Conservation (phyloP, 2,329 filamentous ascomycete species). For the Neophaeococcomyces aloes region DNA sequence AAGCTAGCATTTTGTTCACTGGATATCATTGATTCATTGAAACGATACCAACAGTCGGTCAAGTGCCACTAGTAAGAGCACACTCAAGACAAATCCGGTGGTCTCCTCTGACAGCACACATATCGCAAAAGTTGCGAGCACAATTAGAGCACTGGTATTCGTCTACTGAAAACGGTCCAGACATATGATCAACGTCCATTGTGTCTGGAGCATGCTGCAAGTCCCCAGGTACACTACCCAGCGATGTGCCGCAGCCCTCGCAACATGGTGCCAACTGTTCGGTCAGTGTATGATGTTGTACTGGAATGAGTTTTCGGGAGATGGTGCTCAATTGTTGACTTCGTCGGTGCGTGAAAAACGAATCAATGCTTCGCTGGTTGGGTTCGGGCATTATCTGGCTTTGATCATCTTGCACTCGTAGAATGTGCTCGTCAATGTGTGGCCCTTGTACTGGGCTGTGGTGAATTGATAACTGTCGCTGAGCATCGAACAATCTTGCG, state of each 20-base stretch:
- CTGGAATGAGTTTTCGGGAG: neutral
- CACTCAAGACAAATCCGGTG: constrained; percentile 8
- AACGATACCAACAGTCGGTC: too few species aligned
- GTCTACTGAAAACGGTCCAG: neutral
- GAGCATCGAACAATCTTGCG: constrained; percentile 18
- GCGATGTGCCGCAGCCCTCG: constrained; percentile 3
- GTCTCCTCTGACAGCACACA: constrained; percentile 8
- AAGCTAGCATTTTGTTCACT: too few species aligned
- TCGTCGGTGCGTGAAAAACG: constrained; percentile 10
- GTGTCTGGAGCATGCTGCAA: neutral
- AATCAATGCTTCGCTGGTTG: constrained; percentile 14
- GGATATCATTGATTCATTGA: too few species aligned
- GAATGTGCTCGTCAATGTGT: neutral
- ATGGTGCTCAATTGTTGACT: neutral
- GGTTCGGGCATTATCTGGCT: too few species aligned
- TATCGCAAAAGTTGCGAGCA: constrained; percentile 3
- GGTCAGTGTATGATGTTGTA: neutral
- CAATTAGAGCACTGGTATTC: constrained; percentile 6
- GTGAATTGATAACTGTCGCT: constrained; percentile 6
- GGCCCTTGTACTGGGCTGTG: neutral
- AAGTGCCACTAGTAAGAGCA: constrained; percentile 5
- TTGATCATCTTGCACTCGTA: neutral
- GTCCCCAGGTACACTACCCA: neutral
- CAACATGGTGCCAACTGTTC: neutral
- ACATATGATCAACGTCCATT: constrained; percentile 3